These are phyloP conservation scores for Apiospora hydei DNA, from an alignment of 2,329 filamentous ascomycete genomes.

Conservation along the genomic window DNA sequence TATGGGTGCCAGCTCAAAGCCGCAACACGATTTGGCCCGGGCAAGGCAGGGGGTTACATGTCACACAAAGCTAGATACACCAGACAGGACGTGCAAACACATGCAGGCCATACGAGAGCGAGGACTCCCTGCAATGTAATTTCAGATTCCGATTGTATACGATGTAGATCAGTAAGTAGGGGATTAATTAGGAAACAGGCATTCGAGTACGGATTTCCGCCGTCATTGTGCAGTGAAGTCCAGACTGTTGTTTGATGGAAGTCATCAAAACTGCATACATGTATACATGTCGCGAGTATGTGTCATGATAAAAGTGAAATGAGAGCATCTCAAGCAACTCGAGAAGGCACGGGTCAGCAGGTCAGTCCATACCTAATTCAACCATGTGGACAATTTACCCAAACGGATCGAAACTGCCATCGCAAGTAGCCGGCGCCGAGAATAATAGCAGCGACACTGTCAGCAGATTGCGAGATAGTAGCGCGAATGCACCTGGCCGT, in stretches of 20 bases:
- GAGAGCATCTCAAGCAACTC: neutral
- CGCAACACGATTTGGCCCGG: neutral
- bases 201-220: neutral
- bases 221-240: neutral
- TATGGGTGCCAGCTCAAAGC: neutral
- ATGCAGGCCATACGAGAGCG: neutral
- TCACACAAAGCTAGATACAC: neutral
- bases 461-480: slow-evolving; percentile 3
- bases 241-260: neutral
- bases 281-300: too few relatives aligned
- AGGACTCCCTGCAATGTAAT: neutral
- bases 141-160: neutral
- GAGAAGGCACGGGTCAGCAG: neutral
- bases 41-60: neutral
- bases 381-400: neutral
- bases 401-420: neutral
- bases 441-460: neutral
- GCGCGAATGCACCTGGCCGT: neutral
- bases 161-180: neutral
- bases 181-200: neutral
- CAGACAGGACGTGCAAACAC: neutral
- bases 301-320: neutral
- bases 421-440: neutral
- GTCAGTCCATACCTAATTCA: neutral
- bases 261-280: neutral